Evolutionary conservation across 2,329 filamentous ascomycete species (phyloP).

Genomic region (Colletotrichum sp.): DNA sequence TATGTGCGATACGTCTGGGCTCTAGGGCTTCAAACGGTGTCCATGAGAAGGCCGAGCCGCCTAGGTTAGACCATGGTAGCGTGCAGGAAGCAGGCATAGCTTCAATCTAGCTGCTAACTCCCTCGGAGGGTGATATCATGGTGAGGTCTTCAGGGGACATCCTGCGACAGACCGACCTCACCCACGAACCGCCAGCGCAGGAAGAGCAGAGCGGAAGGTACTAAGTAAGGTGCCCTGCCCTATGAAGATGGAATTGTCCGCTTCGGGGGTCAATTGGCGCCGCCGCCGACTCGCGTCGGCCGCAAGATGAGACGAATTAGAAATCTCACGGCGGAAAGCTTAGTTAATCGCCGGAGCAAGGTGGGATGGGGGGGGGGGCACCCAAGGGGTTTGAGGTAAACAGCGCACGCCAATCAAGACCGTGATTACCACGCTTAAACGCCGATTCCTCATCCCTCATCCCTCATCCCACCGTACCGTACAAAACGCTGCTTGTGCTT

Average conservation of each 20-base stretch:
- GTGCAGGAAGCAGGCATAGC: not conserved
- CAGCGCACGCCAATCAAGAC: not conserved
- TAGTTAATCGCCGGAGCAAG: slow-evolving; percentile 3
- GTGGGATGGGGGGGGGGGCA: not conserved
- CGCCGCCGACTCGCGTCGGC: slow-evolving; percentile 2
- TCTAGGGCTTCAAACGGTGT: not conserved
- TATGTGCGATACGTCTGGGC: not conserved
- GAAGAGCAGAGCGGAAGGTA: not conserved
- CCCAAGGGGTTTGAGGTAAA: not conserved
- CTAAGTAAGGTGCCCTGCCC: not conserved
- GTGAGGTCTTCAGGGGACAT: not conserved
- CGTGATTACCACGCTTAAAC: not conserved
- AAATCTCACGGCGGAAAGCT: slow-evolving; percentile 16
- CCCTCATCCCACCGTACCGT: not conserved
- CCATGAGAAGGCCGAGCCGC: not conserved
- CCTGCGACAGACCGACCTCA: not conserved
- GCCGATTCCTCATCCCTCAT: not conserved
- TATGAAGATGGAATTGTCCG: not conserved
- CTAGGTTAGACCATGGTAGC: not conserved
- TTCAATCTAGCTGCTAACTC: not conserved
- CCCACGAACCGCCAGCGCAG: not conserved
- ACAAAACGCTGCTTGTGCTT: not conserved
- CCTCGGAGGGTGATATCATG: not conserved
- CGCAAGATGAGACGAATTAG: slow-evolving; percentile 11
- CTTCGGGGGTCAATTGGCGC: not conserved